Conservation (phyloP, 192 early-diverging fungal species). For the Coemansia sp. region DNA sequence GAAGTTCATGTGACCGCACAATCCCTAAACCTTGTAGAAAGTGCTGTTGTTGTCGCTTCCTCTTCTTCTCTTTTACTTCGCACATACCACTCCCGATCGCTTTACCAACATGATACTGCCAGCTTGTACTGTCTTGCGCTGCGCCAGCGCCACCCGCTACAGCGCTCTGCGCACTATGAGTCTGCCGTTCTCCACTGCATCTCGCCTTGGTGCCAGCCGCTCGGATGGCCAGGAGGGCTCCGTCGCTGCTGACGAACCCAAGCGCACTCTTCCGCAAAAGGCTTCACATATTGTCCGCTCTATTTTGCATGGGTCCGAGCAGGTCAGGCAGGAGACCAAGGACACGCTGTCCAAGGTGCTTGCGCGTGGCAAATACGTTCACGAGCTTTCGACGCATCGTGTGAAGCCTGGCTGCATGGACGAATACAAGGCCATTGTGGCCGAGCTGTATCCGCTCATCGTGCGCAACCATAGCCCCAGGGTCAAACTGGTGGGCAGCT, state of each 20-base stretch:
- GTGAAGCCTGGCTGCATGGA: slow-evolving; percentile 84
- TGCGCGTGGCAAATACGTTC: slow-evolving; percentile 84
- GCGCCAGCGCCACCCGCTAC: not conserved
- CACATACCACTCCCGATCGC: not conserved
- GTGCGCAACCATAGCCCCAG: slow-evolving; percentile 70
- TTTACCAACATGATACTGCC: not conserved
- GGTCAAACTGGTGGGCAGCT: slow-evolving; percentile 85
- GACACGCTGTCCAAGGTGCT: slow-evolving; percentile 74
- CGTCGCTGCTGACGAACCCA: slow-evolving; percentile 25
- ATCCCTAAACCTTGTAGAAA: too few relatives aligned
- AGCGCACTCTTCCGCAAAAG: slow-evolving; percentile 51
- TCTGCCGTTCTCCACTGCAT: not conserved
- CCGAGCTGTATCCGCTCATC: slow-evolving; percentile 74
- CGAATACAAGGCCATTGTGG: slow-evolving; percentile 77
- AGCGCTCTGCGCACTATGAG: not conserved
- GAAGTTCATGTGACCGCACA: slow-evolving; percentile 23
- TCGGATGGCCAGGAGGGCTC: not conserved
- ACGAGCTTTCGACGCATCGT: slow-evolving; percentile 78
- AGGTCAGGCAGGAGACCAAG: slow-evolving; percentile 58
- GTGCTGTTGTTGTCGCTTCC: not conserved
- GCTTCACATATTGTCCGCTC: slow-evolving; percentile 62
- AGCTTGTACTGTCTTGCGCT: not conserved
- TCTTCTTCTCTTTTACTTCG: not conserved
- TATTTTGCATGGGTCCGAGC: slow-evolving; percentile 69
- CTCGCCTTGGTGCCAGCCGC: not conserved